Evolutionary conservation across 2,329 filamentous ascomycete genomes (phyloP).

Genomic region (Tolypocladium inflatum): DNA sequence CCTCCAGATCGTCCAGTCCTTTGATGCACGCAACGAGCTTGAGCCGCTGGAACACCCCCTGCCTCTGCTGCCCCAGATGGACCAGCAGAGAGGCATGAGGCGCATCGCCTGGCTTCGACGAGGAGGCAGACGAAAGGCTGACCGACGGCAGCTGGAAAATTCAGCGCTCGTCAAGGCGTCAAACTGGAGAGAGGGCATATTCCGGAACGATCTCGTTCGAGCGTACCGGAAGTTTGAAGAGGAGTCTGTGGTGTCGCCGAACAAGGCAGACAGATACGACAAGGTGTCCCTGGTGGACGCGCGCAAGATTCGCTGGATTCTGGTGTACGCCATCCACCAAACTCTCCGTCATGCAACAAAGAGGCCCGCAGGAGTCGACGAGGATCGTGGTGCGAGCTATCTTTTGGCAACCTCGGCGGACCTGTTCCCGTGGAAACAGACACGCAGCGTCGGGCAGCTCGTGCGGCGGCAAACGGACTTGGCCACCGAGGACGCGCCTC

Average conservation of each 20-base stretch:
- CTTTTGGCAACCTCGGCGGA: slow-evolving; percentile 34
- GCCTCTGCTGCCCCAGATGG: slow-evolving; percentile 51
- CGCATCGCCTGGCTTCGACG: slow-evolving; percentile 31
- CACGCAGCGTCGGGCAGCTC: slow-evolving; percentile 15
- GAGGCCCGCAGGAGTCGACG: slow-evolving; percentile 51
- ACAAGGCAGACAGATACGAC: slow-evolving; percentile 44
- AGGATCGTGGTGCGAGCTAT: slow-evolving; percentile 48
- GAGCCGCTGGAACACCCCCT: slow-evolving; percentile 53
- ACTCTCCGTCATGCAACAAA: slow-evolving; percentile 57
- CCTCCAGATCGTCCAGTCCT: slow-evolving; percentile 56
- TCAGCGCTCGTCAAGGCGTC: slow-evolving; percentile 43
- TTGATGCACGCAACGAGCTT: slow-evolving; percentile 54
- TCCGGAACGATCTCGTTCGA: slow-evolving; percentile 49
- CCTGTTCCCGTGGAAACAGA: slow-evolving; percentile 37
- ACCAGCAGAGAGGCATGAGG: slow-evolving; percentile 17
- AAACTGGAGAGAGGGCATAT: slow-evolving; percentile 30
- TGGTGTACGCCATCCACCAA: slow-evolving; percentile 66
- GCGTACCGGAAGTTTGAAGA: slow-evolving; percentile 65
- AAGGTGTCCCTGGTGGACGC: slow-evolving; percentile 51
- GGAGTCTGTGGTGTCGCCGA: slow-evolving; percentile 36
- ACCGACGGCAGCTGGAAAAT: slow-evolving; percentile 39
- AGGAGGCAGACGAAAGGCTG: slow-evolving; percentile 32
- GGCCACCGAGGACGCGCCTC: slow-evolving; percentile 5
- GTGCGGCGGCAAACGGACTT: slow-evolving; percentile 18
- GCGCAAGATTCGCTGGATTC: slow-evolving; percentile 68